Percentiles rank a stretch among this genome's conserved stretches.
Evolutionary conservation across 441 rosid genomes (phyloP).

Genomic region (Viola pubescens): DNA sequence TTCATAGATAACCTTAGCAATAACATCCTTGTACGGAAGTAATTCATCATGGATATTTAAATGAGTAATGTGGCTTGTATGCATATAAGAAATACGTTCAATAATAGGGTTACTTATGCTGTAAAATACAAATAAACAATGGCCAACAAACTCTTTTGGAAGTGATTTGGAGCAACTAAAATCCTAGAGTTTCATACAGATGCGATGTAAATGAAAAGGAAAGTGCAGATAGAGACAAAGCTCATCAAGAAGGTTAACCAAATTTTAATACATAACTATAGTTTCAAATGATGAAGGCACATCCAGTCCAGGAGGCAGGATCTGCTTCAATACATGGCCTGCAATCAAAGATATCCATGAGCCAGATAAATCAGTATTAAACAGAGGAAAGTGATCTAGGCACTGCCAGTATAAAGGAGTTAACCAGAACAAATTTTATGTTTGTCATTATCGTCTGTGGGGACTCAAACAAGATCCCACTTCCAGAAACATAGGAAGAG

Average conservation of each 20-base stretch:
- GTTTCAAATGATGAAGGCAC: slow-evolving; percentile 95
- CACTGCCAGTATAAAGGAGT: neutral
- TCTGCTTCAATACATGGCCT: slow-evolving; percentile 83
- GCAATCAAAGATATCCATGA: slow-evolving; percentile 17
- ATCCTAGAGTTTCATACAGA: neutral
- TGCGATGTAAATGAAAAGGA: slow-evolving; percentile 1
- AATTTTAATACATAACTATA: slow-evolving; percentile 58
- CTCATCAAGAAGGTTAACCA: neutral
- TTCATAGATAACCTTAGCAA: slow-evolving; percentile 90
- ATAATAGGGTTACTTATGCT: neutral
- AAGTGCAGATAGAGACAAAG: neutral
- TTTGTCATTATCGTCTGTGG: neutral
- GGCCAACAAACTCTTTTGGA: neutral
- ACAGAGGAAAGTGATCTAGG: neutral
- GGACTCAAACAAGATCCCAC: neutral
- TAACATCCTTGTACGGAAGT: slow-evolving; percentile 67
- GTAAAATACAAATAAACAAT: slow-evolving; percentile 6
- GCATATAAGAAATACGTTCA: slow-evolving; percentile 9
- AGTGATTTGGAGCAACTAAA: slow-evolving; percentile 1
- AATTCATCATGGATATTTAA: slow-evolving; percentile 77
- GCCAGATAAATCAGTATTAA: slow-evolving; percentile 12
- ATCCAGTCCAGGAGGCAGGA: slow-evolving; percentile 80
- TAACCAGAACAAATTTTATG: neutral
- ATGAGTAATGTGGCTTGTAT: slow-evolving; percentile 84
- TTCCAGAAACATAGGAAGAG: neutral